Evolutionary conservation across 805 yeast genomes (phyloP).

Genomic region (Barnettozyma siamensis): DNA sequence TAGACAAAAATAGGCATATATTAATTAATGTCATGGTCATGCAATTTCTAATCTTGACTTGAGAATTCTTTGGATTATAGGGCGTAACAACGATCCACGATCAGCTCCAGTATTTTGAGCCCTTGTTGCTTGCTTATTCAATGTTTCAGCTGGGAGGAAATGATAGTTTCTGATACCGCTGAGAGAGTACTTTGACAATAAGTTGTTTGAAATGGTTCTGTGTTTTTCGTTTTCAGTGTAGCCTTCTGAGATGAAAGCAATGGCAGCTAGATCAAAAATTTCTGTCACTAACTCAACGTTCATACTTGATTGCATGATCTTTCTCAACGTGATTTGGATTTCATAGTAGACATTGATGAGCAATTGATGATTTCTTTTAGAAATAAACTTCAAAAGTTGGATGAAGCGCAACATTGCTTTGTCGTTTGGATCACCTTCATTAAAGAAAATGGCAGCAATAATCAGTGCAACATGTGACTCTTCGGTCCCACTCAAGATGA

Average conservation of each 20-base stretch:
- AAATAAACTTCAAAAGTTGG: constrained; percentile 26
- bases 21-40: background rate
- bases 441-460: constrained; percentile 30
- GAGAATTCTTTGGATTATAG: constrained; percentile 6
- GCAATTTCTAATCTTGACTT: constrained; percentile 8
- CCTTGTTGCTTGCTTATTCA: background rate
- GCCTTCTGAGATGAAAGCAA: constrained; percentile 25
- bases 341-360: constrained; percentile 29
- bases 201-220: constrained; percentile 2
- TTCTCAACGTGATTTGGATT: constrained; percentile 28
- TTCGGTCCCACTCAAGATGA: constrained; percentile 27
- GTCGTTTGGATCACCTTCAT: constrained; percentile 30
- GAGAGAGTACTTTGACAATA: constrained; percentile 10
- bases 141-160: constrained; percentile 2
- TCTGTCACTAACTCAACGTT: constrained; percentile 25
- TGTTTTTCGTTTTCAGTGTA: constrained; percentile 10
- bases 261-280: constrained; percentile 27
- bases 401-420: constrained; percentile 30
- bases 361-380: constrained; percentile 28
- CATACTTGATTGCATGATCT: constrained; percentile 10
- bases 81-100: constrained; percentile 4
- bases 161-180: constrained; percentile 10
- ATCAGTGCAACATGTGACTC: constrained; percentile 29
- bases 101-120: background rate
- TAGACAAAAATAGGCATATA: background rate